Evolutionary conservation across 148 eudicot species (phyloP), one percentile per base, ranked within the genome.

Genomic region (Polygonum aviculare): DNA sequence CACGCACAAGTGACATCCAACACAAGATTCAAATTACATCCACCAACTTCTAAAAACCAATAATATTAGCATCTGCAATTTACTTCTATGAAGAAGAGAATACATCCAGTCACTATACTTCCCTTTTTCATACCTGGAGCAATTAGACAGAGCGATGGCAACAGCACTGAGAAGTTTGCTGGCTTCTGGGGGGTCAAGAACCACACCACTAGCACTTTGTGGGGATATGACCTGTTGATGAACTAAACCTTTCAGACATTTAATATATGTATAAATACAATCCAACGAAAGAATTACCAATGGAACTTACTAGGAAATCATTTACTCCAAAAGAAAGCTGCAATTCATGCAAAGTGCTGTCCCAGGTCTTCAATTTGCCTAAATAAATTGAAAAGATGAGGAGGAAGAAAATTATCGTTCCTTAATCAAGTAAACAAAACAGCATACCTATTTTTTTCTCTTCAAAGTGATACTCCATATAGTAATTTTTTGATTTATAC

Each of bases 151-250:
- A 80, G 98, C 98, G 85, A 94, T 94, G 73, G 98, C 98, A 70
- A 94, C 90, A 45, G 98, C 97, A 83, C 98, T 94, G 62, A 94
- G 87, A 79, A 94, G 97, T 82, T 94, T 94, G 91, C 98, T 91
- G 77, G 95, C 97, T 88, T 94, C 98, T 50, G 98, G 98, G 51
- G 98, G 82, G 78, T 94, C 97, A 77, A 91, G 88, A 78, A 94
- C 86, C 74, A 94, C 98, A 40, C 98, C 90, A 21, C 97, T 94
- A 62, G 93, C 97, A 87, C 98, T 91, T 83, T 87, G 93, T 33
- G 98, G 98, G 62, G 97, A 89, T 82, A 94, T 91, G 76, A 94
- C 86, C 98, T 94, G 81, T 67, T 33, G 70, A 74, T 76, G 11
- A 44, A 78, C 72, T 18, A 69, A 12, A 65, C 70, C 36, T 51